Evolutionary conservation across 306 rosid species (phyloP), one percentile per base, ranked within the genome.

Genomic region (Prunus mira): DNA sequence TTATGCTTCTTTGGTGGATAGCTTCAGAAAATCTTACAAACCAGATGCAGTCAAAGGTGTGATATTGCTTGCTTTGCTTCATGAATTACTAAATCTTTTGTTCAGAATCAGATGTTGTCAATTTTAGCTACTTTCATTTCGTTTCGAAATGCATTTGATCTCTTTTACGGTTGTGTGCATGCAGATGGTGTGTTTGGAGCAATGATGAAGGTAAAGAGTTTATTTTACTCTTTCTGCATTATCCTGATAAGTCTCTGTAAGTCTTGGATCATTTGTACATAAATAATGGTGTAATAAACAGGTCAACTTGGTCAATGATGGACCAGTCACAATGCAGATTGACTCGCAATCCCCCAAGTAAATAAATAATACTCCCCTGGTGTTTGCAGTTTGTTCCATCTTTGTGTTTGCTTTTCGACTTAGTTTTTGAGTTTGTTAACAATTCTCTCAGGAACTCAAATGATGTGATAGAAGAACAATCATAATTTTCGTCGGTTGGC

Each of bases 141-240:
- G 45, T 60, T 56, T 56, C 65, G 13, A 3, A 62, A 62, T 62
- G 20, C 14, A 38, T 62, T 22, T 70, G 74, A 70, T 30, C 45
- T 69, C 17, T 20, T 38, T 41, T 55, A 2, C 15, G 51, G 28
- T 55, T 79, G 58, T 11, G 41, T 38, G 9, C 43, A 18, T 77
- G 78, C 80, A 94, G 98, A 94, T 79, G 98, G 98, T 63, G 85
- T 91, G 63, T 94, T 94, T 89, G 98, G 98, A 81, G 97, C 97
- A 11, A 89, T 82, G 97, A 94, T 94, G 96, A 89, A 91, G 97
- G 98, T 91, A 79, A 67, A 14, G 49, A 2, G 17, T 50, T 69
- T 28, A 28, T 24, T 56, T 28, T 76, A 3, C 17, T 71, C 47
- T n/a, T 38, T 66, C 74, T 66, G 27, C 52, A 45, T 14, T 34